phyloP scores from a whole-genome alignment of 306 rosid genomes.

The Geum urbanum region DNA sequence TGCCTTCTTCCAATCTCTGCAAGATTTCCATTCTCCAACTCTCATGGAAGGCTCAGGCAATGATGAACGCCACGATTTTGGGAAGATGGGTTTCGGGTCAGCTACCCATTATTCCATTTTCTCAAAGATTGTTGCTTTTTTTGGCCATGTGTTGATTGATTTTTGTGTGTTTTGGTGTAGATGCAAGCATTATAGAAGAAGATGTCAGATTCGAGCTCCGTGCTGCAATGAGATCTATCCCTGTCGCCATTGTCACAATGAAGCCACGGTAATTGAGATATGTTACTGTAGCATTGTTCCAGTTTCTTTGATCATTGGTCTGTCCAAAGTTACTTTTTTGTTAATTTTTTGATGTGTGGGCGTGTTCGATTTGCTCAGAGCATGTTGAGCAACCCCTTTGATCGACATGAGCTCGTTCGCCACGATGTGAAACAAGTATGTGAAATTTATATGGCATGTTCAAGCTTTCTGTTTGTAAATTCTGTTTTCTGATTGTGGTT shows the following conservation, averaged over 20 bases:
- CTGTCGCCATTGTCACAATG: slow-evolving; percentile 96
- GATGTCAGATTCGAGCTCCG: slow-evolving; percentile 90
- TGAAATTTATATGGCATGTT: neutral
- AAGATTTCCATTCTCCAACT: slow-evolving; percentile 11
- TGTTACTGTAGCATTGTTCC: neutral
- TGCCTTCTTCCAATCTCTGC: slow-evolving; percentile 4
- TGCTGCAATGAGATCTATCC: slow-evolving; percentile 88
- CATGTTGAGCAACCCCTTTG: slow-evolving; percentile 56
- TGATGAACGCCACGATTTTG: slow-evolving; percentile 83
- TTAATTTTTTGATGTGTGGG: slow-evolving; percentile 28
- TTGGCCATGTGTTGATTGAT: neutral
- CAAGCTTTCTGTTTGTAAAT: neutral
- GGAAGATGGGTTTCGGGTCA: slow-evolving; percentile 97
- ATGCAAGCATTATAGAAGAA: slow-evolving; percentile 89
- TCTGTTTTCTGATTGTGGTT: neutral
- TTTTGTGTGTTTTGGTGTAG: slow-evolving; percentile 29
- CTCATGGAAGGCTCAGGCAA: slow-evolving; percentile 66
- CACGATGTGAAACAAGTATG: slow-evolving; percentile 66
- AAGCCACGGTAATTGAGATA: slow-evolving; percentile 50
- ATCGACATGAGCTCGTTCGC: slow-evolving; percentile 77
- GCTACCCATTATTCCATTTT: neutral
- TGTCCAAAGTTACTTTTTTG: neutral
- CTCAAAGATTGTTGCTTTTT: neutral
- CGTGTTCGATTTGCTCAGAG: slow-evolving; percentile 38
- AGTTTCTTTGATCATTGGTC: neutral